A percentile compares a stretch with the other conserved stretches of the same genome.
phyloP scores from a whole-genome alignment of 441 rosid genomes.

The Brassica balearica region DNA sequence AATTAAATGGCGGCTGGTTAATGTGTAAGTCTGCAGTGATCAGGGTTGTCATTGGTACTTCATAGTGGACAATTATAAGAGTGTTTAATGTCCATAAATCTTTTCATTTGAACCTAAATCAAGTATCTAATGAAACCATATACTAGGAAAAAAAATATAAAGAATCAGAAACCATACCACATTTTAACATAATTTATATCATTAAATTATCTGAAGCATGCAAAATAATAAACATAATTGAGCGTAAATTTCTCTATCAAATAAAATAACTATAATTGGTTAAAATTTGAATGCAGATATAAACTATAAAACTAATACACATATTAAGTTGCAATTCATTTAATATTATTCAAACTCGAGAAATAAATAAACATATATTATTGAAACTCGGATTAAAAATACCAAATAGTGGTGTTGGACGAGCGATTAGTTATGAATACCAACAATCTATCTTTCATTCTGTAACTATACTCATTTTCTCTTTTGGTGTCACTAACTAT shows the following conservation, averaged over 20 bases:
- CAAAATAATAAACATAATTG: background rate
- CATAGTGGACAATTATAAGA: background rate
- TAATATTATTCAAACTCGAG: background rate
- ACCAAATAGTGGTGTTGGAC: background rate
- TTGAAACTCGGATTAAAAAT: background rate
- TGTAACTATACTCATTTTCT: slow-evolving; percentile 8
- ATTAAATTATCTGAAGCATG: background rate
- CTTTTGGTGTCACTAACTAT: slow-evolving; percentile 10
- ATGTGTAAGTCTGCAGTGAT: slow-evolving; percentile 16
- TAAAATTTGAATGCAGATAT: background rate
- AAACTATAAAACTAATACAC: background rate
- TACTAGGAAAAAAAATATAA: background rate
- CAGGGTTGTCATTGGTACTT: slow-evolving; percentile 9
- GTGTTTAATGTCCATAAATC: background rate
- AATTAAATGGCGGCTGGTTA: background rate
- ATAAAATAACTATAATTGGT: too few relatives aligned
- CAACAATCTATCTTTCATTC: background rate
- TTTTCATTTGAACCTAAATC: background rate
- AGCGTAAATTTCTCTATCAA: background rate
- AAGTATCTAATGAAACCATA: background rate
- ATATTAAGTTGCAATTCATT: background rate
- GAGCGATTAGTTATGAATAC: background rate
- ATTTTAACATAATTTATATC: background rate
- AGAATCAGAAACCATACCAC: background rate
- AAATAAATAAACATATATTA: too few relatives aligned